Percentiles rank a stretch among this genome's conserved stretches.
phyloP scores from a whole-genome alignment of 2,329 filamentous ascomycete genomes.

The Apiospora koreana region DNA sequence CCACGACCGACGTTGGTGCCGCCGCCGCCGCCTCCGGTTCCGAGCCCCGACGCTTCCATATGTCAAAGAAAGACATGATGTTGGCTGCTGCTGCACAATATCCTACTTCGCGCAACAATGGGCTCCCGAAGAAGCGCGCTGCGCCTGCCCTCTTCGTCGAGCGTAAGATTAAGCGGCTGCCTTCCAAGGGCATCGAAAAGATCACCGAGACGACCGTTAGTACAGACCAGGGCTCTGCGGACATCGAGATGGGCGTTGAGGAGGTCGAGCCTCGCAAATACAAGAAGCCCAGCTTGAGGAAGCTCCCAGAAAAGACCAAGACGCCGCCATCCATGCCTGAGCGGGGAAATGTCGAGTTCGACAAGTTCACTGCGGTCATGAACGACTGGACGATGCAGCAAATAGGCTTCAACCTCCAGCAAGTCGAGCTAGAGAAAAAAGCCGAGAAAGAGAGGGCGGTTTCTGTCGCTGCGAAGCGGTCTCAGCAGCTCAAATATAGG shows the following conservation, averaged over 20 bases:
- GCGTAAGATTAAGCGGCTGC: slow-evolving; percentile 40
- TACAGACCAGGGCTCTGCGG: slow-evolving; percentile 10
- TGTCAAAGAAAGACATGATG: slow-evolving; percentile 49
- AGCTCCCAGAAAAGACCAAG: slow-evolving; percentile 23
- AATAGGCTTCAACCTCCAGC: slow-evolving; percentile 54
- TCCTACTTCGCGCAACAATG: slow-evolving; percentile 23
- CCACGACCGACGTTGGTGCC: too few relatives aligned
- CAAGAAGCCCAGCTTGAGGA: slow-evolving; percentile 37
- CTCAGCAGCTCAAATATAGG: slow-evolving; percentile 44
- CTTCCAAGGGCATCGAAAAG: slow-evolving; percentile 23
- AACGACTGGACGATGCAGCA: slow-evolving; percentile 56
- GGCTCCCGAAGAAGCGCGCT: slow-evolving; percentile 43
- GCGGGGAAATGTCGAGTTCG: slow-evolving; percentile 40
- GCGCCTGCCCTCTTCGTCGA: slow-evolving; percentile 58
- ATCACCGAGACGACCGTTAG: slow-evolving; percentile 16
- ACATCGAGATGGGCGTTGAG: slow-evolving; percentile 22
- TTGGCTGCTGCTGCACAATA: slow-evolving; percentile 26
- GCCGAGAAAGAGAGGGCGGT: slow-evolving; percentile 32
- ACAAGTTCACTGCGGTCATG: slow-evolving; percentile 33
- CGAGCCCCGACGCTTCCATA: slow-evolving; percentile 56
- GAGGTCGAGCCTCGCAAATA: slow-evolving; percentile 28
- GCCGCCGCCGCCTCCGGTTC: slow-evolving; percentile 15
- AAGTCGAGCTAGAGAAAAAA: slow-evolving; percentile 42
- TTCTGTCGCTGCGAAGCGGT: neutral
- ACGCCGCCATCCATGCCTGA: slow-evolving; percentile 31